phyloP scores from a whole-genome alignment of 2,329 filamentous ascomycete genomes.

The Aspergillus ruber region DNA sequence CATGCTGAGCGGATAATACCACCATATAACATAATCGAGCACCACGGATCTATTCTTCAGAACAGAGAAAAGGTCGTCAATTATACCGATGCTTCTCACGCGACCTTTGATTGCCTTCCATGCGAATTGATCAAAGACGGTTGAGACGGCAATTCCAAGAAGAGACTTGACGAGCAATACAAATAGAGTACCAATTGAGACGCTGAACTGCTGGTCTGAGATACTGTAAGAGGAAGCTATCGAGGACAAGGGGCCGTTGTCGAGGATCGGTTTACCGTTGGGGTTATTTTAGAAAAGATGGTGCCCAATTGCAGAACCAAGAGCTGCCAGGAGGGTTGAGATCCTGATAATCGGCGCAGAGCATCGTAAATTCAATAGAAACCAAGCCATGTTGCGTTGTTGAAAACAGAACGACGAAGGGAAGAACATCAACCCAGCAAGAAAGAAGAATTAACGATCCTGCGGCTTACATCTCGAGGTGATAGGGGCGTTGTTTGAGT shows the following conservation, averaged over 20 bases:
- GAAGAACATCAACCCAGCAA: too few species aligned
- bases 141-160: background rate
- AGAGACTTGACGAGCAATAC: background rate
- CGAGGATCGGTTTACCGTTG: background rate
- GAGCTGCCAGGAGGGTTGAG: background rate
- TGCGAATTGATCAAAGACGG: background rate
- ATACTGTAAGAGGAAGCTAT: background rate
- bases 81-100: background rate
- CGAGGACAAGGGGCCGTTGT: background rate
- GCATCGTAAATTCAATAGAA: background rate
- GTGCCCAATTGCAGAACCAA: background rate
- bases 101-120: background rate
- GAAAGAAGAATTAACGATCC: too few species aligned
- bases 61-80: background rate
- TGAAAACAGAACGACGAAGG: too few species aligned
- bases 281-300: background rate
- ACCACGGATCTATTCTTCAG: background rate
- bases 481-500: too few species aligned
- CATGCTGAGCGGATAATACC: background rate
- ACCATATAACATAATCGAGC: background rate
- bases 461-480: too few species aligned
- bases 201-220: background rate
- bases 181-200: background rate
- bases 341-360: background rate
- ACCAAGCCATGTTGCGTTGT: background rate